A percentile compares a stretch with the other conserved stretches of the same genome.
phyloP scores from a whole-genome alignment of 2,329 filamentous ascomycete genomes.

The Neonectria punicea region DNA sequence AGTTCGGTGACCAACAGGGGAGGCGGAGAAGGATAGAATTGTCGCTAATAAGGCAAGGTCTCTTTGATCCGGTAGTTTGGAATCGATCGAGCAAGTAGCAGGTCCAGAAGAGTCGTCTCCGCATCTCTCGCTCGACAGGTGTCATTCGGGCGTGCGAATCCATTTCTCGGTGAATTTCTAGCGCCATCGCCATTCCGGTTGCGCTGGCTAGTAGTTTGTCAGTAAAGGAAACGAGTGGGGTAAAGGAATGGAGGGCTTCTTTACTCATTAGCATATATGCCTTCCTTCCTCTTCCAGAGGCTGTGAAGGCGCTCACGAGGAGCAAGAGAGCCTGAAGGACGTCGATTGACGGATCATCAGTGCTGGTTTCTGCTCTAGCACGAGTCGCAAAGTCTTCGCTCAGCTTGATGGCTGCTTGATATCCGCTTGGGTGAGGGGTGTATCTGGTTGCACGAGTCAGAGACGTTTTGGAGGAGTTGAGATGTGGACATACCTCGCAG shows the following conservation, averaged over 20 bases:
- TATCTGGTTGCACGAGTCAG: constrained; percentile 59
- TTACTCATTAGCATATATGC: constrained; percentile 87
- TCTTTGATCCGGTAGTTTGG: constrained; percentile 80
- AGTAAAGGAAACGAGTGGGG: constrained; percentile 38
- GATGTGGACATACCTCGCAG: constrained; percentile 61
- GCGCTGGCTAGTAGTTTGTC: constrained; percentile 68
- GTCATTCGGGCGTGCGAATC: constrained; percentile 70
- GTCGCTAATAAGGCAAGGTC: constrained; percentile 83
- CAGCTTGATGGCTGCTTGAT: constrained; percentile 72
- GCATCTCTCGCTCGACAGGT: constrained; percentile 77
- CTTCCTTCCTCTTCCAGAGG: constrained; percentile 82
- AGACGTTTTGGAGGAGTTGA: background rate
- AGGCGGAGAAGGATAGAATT: constrained; percentile 79
- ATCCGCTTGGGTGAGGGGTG: constrained; percentile 72
- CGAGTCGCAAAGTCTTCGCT: constrained; percentile 79
- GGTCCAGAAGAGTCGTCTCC: constrained; percentile 86
- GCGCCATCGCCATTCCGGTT: constrained; percentile 83
- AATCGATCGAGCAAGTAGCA: constrained; percentile 91
- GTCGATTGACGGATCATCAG: constrained; percentile 84
- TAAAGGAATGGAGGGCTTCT: constrained; percentile 21
- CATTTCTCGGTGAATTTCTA: constrained; percentile 83
- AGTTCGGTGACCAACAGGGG: constrained; percentile 76
- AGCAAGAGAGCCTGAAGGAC: constrained; percentile 79
- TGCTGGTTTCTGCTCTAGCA: constrained; percentile 76
- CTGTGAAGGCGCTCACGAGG: constrained; percentile 79